phyloP scores from a whole-genome alignment of 345 rosid species.

The Aquilaria yunnanensis region DNA sequence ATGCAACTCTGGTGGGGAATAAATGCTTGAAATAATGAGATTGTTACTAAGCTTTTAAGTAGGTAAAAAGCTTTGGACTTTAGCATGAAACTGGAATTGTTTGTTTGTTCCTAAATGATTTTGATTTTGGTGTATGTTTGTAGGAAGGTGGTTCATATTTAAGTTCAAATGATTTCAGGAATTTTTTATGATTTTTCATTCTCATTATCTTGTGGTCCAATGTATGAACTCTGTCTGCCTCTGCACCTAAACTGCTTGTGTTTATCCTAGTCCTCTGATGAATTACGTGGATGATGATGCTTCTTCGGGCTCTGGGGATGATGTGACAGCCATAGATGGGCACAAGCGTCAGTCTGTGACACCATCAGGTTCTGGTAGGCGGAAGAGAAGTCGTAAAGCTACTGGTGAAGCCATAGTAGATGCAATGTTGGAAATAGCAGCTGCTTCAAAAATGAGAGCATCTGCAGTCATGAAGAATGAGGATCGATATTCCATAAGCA shows the following conservation, averaged over 20 bases:
- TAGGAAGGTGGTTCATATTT: no score
- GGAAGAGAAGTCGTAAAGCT: conserved; percentile 68
- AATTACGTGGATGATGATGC: conserved; percentile 42
- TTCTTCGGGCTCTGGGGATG: conserved; percentile 59
- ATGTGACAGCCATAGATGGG: conserved; percentile 47
- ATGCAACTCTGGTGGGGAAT: no score
- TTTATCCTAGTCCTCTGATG: conserved; percentile 34
- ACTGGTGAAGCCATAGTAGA: conserved; percentile 84
- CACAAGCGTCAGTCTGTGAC: conserved; percentile 37
- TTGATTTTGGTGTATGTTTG: no score
- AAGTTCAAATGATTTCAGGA: no score
- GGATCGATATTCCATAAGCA: conserved; percentile 75
- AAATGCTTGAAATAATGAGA: no score
- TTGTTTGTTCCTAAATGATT: no score
- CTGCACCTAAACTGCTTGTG: no score
- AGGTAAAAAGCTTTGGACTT: no score
- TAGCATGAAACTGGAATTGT: no score
- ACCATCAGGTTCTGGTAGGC: conserved; percentile 38
- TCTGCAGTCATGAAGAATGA: conserved; percentile 56
- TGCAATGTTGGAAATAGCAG: conserved; percentile 88
- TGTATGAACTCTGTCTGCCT: no score
- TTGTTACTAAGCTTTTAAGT: no score
- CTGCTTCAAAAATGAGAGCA: conserved; percentile 77
- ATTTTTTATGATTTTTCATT: no score
- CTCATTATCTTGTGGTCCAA: background rate